Conservation (phyloP, 179 eudicot species). For the Carnegiea gigantea region DNA sequence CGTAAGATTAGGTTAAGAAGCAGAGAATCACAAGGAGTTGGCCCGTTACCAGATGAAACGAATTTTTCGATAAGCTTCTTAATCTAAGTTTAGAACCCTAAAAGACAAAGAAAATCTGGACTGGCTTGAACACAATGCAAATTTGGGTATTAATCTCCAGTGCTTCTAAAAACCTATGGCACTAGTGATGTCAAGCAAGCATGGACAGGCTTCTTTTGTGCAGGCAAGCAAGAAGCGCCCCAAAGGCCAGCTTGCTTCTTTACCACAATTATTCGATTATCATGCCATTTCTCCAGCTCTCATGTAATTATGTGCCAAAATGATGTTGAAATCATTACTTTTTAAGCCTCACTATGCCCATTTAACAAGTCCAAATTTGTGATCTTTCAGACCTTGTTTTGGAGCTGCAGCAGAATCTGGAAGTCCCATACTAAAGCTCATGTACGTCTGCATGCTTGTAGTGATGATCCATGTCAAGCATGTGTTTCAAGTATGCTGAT, state of each 20-base stretch:
- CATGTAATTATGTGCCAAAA: constrained; percentile 11
- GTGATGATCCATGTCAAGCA: constrained; percentile 2
- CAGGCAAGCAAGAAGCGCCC: neutral
- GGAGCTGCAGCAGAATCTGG: constrained; percentile 46
- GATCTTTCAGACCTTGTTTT: constrained; percentile 51
- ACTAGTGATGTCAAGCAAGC: neutral
- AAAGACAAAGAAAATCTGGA: too few species aligned
- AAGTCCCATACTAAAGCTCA: constrained; percentile 7
- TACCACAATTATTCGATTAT: neutral
- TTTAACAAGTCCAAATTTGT: constrained; percentile 21
- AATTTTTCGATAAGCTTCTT: neutral
- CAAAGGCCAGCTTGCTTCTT: neutral
- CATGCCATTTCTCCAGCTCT: constrained; percentile 14
- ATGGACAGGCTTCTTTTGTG: too few species aligned
- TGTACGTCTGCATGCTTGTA: neutral
- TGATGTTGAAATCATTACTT: neutral
- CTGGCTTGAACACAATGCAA: too few species aligned
- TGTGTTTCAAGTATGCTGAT: neutral
- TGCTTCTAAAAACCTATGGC: neutral
- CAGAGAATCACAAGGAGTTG: neutral
- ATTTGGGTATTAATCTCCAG: neutral
- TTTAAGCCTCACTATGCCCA: constrained; percentile 2
- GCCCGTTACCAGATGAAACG: neutral
- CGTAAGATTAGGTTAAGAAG: neutral
- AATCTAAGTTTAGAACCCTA: neutral